Evolutionary conservation across 2,329 filamentous ascomycete species (phyloP).

Genomic region (Fonsecaea monophora): DNA sequence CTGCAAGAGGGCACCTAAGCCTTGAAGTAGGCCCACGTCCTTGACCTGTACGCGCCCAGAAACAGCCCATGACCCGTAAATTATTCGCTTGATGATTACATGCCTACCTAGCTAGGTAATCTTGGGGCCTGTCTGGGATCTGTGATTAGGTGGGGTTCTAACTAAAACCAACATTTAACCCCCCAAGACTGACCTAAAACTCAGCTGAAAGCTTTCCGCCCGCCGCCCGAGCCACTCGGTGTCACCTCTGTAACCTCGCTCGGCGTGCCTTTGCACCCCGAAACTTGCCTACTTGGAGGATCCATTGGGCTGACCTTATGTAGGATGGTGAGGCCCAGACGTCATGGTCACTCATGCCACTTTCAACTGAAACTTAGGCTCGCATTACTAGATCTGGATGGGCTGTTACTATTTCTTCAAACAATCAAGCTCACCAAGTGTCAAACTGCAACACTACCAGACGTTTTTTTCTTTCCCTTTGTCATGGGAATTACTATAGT

Average conservation of each 20-base stretch:
- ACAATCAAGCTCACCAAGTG: not conserved
- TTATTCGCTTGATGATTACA: slow-evolving; percentile 9
- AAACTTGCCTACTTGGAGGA: not conserved
- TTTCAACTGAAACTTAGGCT: slow-evolving; percentile 15
- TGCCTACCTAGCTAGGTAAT: no score
- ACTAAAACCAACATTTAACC: slow-evolving; percentile 1
- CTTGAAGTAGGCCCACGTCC: not conserved
- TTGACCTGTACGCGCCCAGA: not conserved
- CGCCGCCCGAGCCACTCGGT: not conserved
- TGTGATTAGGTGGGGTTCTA: not conserved
- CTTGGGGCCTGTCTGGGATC: not conserved
- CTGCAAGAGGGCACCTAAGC: not conserved
- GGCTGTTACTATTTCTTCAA: slow-evolving; percentile 10
- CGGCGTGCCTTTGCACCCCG: not conserved
- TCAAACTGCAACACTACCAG: not conserved
- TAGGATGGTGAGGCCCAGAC: not conserved
- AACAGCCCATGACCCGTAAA: not conserved
- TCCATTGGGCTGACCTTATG: not conserved
- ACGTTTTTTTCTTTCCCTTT: not conserved
- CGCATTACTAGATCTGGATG: slow-evolving; percentile 16
- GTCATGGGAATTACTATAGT: not conserved
- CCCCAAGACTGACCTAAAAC: not conserved
- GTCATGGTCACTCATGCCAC: slow-evolving; percentile 11
- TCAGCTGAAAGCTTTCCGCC: slow-evolving; percentile 7
- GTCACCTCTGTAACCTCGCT: not conserved